A percentile compares a stretch with the other conserved stretches of the same genome.
Conservation (phyloP, 805 yeast species). For the Naumovozyma baii region DNA sequence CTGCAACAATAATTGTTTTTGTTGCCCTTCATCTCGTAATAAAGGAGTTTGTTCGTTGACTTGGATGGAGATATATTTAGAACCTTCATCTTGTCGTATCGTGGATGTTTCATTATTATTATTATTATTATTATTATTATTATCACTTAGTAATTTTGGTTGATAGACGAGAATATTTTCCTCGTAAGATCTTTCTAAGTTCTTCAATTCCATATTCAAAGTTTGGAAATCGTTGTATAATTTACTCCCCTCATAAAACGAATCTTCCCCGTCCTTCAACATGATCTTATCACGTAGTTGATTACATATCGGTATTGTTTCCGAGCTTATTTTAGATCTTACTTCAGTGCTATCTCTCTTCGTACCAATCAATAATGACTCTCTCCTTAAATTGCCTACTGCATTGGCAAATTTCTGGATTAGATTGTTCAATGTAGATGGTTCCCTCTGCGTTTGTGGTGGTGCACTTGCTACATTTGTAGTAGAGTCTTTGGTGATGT, state of each 20-base stretch:
- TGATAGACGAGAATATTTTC: constrained; percentile 33
- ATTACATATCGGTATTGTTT: constrained; percentile 16
- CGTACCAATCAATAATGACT: constrained; percentile 13
- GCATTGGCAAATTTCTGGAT: constrained; percentile 10
- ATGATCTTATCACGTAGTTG: constrained; percentile 14
- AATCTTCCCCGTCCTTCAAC: constrained; percentile 3
- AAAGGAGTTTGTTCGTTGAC: constrained; percentile 35
- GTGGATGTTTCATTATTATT: constrained; percentile 1
- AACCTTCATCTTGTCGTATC: constrained; percentile 11
- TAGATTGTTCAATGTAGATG: constrained; percentile 1
- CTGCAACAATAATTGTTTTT: constrained; percentile 21
- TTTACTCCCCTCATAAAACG: constrained; percentile 24
- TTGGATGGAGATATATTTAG: constrained; percentile 17
- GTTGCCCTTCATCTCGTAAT: constrained; percentile 25
- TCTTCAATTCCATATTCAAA: constrained; percentile 38
- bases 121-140: not conserved
- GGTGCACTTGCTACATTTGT: not conserved
- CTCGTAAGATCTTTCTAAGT: constrained; percentile 37
- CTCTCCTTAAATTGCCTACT: constrained; percentile 9
- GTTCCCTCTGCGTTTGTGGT: not conserved
- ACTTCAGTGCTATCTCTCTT: constrained; percentile 31
- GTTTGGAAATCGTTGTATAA: constrained; percentile 47
- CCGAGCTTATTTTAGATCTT: constrained; percentile 24
- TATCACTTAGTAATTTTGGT: constrained; percentile 1
- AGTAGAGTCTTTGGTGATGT: no score